A percentile compares a stretch with the other conserved stretches of the same genome.
phyloP scores from a whole-genome alignment of 1,284 basidiomycete genomes.

The Trametes polyzona region DNA sequence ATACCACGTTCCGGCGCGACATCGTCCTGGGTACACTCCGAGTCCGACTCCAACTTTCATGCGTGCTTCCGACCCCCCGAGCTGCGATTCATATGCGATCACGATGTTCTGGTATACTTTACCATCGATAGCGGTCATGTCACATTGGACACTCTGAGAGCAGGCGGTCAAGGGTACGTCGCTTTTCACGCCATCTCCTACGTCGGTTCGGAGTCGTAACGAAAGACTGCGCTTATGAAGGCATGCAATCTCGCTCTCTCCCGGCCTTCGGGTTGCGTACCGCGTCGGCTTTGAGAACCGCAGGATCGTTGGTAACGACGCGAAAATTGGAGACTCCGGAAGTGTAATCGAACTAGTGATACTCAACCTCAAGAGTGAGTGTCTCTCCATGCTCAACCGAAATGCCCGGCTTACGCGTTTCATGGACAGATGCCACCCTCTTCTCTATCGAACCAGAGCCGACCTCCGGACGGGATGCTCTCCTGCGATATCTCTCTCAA shows the following conservation, averaged over 20 bases:
- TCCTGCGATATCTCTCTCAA: constrained; percentile 25
- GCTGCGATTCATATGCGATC: constrained; percentile 35
- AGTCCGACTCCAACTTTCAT: constrained; percentile 22
- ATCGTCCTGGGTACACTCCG: not conserved
- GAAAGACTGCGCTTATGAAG: not conserved
- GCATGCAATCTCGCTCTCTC: not conserved
- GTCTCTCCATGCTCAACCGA: not conserved
- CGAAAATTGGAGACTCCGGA: constrained; percentile 27
- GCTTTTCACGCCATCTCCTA: no score
- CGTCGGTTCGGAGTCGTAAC: not conserved
- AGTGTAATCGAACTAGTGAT: constrained; percentile 30
- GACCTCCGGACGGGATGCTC: constrained; percentile 15
- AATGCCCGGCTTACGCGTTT: not conserved
- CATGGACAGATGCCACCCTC: constrained; percentile 8
- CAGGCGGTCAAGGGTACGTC: not conserved
- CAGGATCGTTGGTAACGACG: constrained; percentile 25
- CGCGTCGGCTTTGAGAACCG: constrained; percentile 27
- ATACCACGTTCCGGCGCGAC: constrained; percentile 6
- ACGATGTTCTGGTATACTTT: constrained; percentile 30
- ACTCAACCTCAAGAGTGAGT: constrained; percentile 24
- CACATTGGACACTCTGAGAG: constrained; percentile 3
- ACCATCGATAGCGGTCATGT: constrained; percentile 27
- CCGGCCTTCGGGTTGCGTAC: constrained; percentile 23
- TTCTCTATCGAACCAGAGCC: constrained; percentile 11
- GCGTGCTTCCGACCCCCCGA: constrained; percentile 28